Percentiles rank a stretch among this genome's conserved stretches.
phyloP scores from a whole-genome alignment of 140 eudicot genomes.

The Bidens hawaiensis region DNA sequence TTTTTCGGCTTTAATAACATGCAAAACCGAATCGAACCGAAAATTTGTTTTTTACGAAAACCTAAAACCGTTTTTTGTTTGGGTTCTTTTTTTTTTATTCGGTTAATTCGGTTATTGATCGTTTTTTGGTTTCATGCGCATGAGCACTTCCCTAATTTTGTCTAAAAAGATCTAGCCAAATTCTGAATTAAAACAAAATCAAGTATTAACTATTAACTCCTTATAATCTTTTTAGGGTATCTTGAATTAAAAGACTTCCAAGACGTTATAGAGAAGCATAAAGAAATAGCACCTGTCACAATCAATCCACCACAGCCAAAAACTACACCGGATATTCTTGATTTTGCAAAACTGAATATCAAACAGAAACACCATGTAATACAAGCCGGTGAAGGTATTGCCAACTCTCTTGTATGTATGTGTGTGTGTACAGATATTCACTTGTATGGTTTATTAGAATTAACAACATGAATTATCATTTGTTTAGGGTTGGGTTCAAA shows the following conservation, averaged over 20 bases:
- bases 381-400: conserved; percentile 24
- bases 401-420: not conserved
- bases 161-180: no score
- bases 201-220: conserved; percentile 4
- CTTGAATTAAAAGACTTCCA: conserved; percentile 14
- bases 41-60: no score
- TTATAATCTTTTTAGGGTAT: conserved; percentile 12
- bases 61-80: no score
- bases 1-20: no score
- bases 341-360: conserved; percentile 2
- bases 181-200: not conserved
- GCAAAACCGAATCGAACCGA: no score
- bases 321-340: conserved; percentile 12
- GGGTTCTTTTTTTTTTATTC: no score
- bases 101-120: no score
- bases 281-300: conserved; percentile 5
- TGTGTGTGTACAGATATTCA: no score
- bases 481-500: conserved; percentile 19
- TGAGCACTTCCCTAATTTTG: no score
- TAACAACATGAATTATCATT: not conserved
- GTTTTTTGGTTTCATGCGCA: no score
- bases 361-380: not conserved
- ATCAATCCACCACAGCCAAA: conserved; percentile 15
- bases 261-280: conserved; percentile 11
- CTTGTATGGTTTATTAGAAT: not conserved